A percentile compares a stretch with the other conserved stretches of the same genome.
Conservation (phyloP, 108 stramenopile genomes). For the Aurantiochytrium sp. region DNA sequence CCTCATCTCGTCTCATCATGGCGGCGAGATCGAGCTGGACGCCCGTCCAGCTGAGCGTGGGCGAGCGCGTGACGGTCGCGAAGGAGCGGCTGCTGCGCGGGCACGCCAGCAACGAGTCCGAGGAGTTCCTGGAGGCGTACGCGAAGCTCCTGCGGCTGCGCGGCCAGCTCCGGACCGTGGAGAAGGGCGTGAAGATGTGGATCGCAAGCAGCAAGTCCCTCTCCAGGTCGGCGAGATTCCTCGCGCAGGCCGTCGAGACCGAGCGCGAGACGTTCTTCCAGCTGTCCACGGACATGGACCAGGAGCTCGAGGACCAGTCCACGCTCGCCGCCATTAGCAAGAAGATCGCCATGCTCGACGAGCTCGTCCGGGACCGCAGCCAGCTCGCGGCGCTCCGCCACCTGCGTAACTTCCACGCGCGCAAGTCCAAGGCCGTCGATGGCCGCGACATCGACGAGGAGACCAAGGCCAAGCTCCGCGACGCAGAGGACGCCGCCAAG, state of each 20-base stretch:
- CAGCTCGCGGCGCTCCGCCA: background rate
- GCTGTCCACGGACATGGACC: background rate
- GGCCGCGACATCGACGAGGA: background rate
- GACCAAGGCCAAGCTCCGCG: background rate
- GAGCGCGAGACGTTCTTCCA: background rate
- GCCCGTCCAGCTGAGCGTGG: background rate
- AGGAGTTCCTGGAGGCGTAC: conserved; percentile 6
- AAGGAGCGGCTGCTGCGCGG: background rate
- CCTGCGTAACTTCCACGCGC: background rate
- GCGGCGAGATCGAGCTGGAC: too few relatives aligned
- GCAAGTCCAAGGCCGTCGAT: background rate
- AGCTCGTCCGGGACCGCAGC: background rate
- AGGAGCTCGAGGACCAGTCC: background rate
- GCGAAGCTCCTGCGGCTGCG: conserved; percentile 17
- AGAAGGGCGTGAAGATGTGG: conserved; percentile 6
- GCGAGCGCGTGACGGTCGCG: background rate
- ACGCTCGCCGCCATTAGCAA: background rate
- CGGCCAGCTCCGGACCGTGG: background rate
- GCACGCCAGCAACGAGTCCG: background rate
- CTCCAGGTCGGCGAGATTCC: background rate
- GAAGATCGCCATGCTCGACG: background rate
- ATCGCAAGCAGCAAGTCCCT: background rate
- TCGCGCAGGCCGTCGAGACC: conserved; percentile 9
- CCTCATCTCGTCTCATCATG: too few relatives aligned
- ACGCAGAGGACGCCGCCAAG: background rate